Base-by-base conservation (phyloP, 495 filamentous ascomycete genomes). In the Hyaloscypha variabilis region DNA sequence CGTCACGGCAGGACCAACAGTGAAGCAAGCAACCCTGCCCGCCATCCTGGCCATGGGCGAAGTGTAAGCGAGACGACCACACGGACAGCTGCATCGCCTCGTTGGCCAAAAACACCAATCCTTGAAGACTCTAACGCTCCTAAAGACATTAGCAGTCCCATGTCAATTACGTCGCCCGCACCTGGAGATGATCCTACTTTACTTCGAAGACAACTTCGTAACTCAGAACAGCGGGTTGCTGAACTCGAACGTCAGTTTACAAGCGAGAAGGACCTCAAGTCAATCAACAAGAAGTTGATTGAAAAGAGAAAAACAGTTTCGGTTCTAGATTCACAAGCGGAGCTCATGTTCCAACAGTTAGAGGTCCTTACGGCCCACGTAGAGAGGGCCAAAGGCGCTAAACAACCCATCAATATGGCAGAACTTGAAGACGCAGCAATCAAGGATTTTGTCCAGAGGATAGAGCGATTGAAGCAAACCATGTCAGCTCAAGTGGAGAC, bases 301-400 rank as follows among this genome's bases (percentile, higher is more conserved):
- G 93, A 98, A 77, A 98, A 98, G 80, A 86, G 95, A 53, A 96
- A 94, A 66, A 98, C 94, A 1, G 93, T 99, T 71, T 94, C 95
- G n/a, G 90, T 94, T 13, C 81, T 99, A 24, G 94, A 98, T 75
- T 92, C 93, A 1, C 91, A 97, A 77, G 90, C 93, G 28, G 96
- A 99, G 75, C 93, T 97, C 69, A 93, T 97, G 72, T 86, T 99
- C 62, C 88, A 92, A 24, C 94, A 99, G 73, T 82, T 99, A 25
- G 90, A 94, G 64, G 88, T 93, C 14, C 85, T 98, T 66, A 92
- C 83, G 42, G 79, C 81, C n/a, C 83, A 81, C 62, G 82, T 86
- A 8, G 83, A 86, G 67, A 79, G 75, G 52, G 83, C 93, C 6
- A 87, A 87, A 68, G 91, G 95, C 82, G 74, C 91, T 81, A 88